Conservation (phyloP, 768 basidiomycete species). For the Tricholoma matsutake region DNA sequence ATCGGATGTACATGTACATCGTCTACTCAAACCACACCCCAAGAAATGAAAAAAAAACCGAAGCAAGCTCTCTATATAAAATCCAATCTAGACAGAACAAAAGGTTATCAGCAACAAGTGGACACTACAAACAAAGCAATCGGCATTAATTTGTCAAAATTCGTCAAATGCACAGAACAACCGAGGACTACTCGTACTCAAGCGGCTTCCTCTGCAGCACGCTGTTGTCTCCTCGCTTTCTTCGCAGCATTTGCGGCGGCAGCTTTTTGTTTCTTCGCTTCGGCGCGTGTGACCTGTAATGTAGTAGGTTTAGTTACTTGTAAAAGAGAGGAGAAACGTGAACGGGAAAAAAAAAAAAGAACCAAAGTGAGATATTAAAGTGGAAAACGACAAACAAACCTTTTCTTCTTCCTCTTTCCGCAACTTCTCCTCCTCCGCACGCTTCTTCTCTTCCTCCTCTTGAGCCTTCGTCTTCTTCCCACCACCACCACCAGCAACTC, state of each 20-base stretch:
- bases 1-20: no score
- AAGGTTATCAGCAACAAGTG: no score
- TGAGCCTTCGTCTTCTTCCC: constrained; percentile 71
- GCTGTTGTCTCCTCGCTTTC: constrained; percentile 72
- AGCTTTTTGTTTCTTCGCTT: constrained; percentile 81
- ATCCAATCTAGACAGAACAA: no score
- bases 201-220: constrained; percentile 42
- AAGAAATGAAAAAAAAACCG: no score
- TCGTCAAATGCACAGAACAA: no score
- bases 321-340: no score
- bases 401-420: constrained; percentile 84
- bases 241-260: constrained; percentile 89
- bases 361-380: neutral
- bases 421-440: constrained; percentile 65
- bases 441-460: constrained; percentile 73
- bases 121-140: no score
- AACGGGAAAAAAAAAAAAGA: neutral
- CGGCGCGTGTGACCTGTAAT: constrained; percentile 53
- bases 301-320: neutral
- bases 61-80: no score
- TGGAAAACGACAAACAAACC: constrained; percentile 35
- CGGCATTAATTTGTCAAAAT: no score
- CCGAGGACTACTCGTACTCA: neutral
- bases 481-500: constrained; percentile 44
- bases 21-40: no score